These are phyloP conservation scores for Hirsutella minnesotensis DNA, from an alignment of 2,329 filamentous ascomycete genomes.

Conservation along the genomic window DNA sequence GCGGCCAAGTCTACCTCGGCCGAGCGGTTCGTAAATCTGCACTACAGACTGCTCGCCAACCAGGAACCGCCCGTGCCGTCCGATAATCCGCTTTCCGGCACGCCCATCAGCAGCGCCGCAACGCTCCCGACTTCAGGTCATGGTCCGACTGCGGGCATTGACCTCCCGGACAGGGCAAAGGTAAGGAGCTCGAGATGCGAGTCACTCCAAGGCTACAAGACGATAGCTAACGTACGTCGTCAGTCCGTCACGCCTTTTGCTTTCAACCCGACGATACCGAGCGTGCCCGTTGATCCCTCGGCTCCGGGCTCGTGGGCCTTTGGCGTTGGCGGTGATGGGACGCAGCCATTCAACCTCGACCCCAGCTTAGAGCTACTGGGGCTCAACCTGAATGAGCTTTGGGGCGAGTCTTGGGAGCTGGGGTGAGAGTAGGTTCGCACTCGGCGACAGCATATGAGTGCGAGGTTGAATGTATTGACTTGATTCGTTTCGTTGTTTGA, in stretches of 20 bases:
- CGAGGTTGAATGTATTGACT: too few species aligned
- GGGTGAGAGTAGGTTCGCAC: too few species aligned
- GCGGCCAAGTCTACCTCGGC: slow-evolving; percentile 46
- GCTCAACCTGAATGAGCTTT: slow-evolving; percentile 42
- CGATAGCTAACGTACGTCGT: slow-evolving; percentile 9
- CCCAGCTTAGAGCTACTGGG: slow-evolving; percentile 42
- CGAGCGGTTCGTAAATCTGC: slow-evolving; percentile 46
- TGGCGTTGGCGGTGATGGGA: slow-evolving; percentile 14
- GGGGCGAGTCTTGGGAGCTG: slow-evolving; percentile 37
- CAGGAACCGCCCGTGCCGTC: slow-evolving; percentile 33
- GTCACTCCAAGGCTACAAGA: too few species aligned
- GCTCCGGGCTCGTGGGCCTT: slow-evolving; percentile 22
- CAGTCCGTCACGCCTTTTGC: slow-evolving; percentile 31
- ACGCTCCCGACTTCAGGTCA: slow-evolving; percentile 11
- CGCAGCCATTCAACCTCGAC: slow-evolving; percentile 35
- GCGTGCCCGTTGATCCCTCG: slow-evolving; percentile 22
- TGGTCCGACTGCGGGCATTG: slow-evolving; percentile 18
- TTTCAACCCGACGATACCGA: slow-evolving; percentile 22
- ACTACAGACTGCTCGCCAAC: slow-evolving; percentile 43
- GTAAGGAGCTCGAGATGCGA: too few species aligned
- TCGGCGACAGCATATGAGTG: too few species aligned
- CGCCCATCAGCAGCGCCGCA: slow-evolving; percentile 10
- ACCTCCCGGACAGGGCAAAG: slow-evolving; percentile 25
- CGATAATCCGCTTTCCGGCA: slow-evolving; percentile 6
- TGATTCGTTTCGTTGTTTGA: too few species aligned